A percentile compares a stretch with the other conserved stretches of the same genome.
Evolutionary conservation across 2,329 filamentous ascomycete genomes (phyloP).

Genomic region (Alternaria ventricosa): DNA sequence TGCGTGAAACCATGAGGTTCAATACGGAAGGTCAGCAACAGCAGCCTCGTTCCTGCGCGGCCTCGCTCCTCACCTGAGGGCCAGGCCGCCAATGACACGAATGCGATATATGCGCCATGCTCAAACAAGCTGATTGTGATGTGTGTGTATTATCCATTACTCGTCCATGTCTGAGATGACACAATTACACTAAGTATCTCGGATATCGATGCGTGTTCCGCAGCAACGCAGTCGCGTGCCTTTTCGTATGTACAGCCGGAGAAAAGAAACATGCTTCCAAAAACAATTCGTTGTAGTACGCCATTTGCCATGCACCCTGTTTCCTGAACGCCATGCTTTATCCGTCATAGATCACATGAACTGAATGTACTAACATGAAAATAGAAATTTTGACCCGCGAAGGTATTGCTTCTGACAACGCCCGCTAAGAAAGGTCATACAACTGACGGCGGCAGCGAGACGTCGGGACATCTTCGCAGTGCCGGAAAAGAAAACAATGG

Average conservation of each 20-base stretch:
- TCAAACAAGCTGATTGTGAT: slow-evolving; percentile 2
- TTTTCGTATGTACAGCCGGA: slow-evolving; percentile 5
- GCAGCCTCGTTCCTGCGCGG: not conserved
- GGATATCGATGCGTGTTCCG: slow-evolving; percentile 5
- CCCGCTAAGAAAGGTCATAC: slow-evolving; percentile 24
- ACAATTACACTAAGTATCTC: slow-evolving; percentile 18
- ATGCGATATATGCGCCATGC: not conserved
- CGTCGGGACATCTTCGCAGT: not conserved
- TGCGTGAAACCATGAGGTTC: not conserved
- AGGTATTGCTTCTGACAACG: slow-evolving; percentile 35
- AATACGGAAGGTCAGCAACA: not conserved
- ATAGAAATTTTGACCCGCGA: slow-evolving; percentile 37
- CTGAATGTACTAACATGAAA: slow-evolving; percentile 32
- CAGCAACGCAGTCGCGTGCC: slow-evolving; percentile 6
- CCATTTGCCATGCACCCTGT: slow-evolving; percentile 27
- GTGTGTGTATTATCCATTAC: slow-evolving; percentile 6
- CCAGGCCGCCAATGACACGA: not conserved
- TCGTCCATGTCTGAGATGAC: slow-evolving; percentile 4
- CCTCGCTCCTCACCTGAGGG: slow-evolving; percentile 1
- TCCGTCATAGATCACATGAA: slow-evolving; percentile 17
- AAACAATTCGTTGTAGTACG: slow-evolving; percentile 17
- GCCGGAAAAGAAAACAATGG: slow-evolving; percentile 13
- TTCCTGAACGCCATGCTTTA: slow-evolving; percentile 27
- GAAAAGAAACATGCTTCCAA: slow-evolving; percentile 17
- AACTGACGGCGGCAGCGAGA: slow-evolving; percentile 1